Conservation (phyloP, 2,329 filamentous ascomycete genomes). For the Albophoma yamanashiensis region DNA sequence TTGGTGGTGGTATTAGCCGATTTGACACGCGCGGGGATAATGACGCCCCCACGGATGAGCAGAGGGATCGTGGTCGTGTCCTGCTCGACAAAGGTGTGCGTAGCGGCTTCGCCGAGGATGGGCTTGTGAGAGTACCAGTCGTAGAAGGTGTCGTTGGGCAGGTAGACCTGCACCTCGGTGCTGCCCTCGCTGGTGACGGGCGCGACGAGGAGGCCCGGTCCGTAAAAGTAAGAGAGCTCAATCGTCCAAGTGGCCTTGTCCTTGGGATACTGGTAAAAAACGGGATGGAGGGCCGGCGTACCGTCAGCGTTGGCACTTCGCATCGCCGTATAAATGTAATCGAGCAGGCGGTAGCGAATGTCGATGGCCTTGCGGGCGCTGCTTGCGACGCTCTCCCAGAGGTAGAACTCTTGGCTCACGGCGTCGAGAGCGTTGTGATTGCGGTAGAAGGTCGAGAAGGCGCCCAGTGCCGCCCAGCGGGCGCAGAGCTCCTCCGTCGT, state of each 20-base stretch:
- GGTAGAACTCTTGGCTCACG: slow-evolving; percentile 56
- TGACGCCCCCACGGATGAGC: slow-evolving; percentile 53
- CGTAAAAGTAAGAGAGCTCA: slow-evolving; percentile 41
- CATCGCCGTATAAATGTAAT: slow-evolving; percentile 69
- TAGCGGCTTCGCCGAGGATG: slow-evolving; percentile 28
- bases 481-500: slow-evolving; percentile 54
- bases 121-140: slow-evolving; percentile 37
- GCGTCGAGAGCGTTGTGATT: slow-evolving; percentile 48
- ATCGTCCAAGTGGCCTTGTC: slow-evolving; percentile 33
- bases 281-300: slow-evolving; percentile 54
- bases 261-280: slow-evolving; percentile 60
- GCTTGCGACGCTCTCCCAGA: slow-evolving; percentile 50
- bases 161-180: slow-evolving; percentile 33
- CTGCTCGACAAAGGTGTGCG: slow-evolving; percentile 24
- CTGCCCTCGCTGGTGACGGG: slow-evolving; percentile 35
- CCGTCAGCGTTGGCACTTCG: slow-evolving; percentile 49
- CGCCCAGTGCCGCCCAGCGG: slow-evolving; percentile 59
- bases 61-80: slow-evolving; percentile 47
- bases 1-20: slow-evolving; percentile 53
- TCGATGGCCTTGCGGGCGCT: slow-evolving; percentile 59
- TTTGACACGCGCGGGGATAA: slow-evolving; percentile 49
- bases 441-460: slow-evolving; percentile 61
- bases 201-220: slow-evolving; percentile 34
- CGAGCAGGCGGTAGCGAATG: slow-evolving; percentile 67
- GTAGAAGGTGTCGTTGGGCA: slow-evolving; percentile 39